Conservation (phyloP, 2,329 filamentous ascomycete species). For the Neoscytalidium dimidiatum region DNA sequence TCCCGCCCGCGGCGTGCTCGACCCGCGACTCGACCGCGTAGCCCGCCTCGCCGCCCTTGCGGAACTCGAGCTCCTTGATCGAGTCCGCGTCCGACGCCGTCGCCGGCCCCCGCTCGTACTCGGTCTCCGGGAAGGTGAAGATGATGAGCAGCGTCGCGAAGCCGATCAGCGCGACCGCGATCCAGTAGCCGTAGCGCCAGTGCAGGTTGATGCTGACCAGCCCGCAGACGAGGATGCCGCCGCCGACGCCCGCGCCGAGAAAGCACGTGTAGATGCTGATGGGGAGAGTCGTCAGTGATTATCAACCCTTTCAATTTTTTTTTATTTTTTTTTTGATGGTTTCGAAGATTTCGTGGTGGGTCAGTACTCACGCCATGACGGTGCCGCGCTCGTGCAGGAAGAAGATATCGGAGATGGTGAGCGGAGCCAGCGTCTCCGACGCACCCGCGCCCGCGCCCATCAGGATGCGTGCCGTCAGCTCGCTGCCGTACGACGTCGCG, state of each 20-base stretch:
- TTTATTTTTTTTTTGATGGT: too few relatives aligned
- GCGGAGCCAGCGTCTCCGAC: slow-evolving; percentile 51
- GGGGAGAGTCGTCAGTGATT: not conserved
- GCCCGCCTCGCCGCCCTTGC: not conserved
- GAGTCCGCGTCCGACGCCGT: slow-evolving; percentile 4
- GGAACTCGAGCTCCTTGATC: not conserved
- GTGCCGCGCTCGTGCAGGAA: slow-evolving; percentile 59
- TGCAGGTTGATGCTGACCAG: slow-evolving; percentile 51
- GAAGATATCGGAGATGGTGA: slow-evolving; percentile 58
- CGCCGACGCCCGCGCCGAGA: slow-evolving; percentile 28
- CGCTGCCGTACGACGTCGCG: slow-evolving; percentile 24
- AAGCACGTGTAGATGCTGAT: slow-evolving; percentile 29
- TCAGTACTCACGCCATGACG: slow-evolving; percentile 49
- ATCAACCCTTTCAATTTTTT: not conserved
- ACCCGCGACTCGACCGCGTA: slow-evolving; percentile 20
- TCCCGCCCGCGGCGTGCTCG: too few relatives aligned
- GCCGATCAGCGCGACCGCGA: slow-evolving; percentile 54
- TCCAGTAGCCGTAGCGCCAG: slow-evolving; percentile 57
- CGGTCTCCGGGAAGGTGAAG: slow-evolving; percentile 59
- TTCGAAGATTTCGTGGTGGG: not conserved
- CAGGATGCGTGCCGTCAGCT: slow-evolving; percentile 50
- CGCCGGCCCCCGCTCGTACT: slow-evolving; percentile 41
- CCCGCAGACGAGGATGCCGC: slow-evolving; percentile 36
- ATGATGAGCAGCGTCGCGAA: slow-evolving; percentile 50
- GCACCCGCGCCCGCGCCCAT: slow-evolving; percentile 58